These are phyloP conservation scores for Lyophyllum semitale DNA, from an alignment of 768 basidiomycete species.

Conservation along the genomic window DNA sequence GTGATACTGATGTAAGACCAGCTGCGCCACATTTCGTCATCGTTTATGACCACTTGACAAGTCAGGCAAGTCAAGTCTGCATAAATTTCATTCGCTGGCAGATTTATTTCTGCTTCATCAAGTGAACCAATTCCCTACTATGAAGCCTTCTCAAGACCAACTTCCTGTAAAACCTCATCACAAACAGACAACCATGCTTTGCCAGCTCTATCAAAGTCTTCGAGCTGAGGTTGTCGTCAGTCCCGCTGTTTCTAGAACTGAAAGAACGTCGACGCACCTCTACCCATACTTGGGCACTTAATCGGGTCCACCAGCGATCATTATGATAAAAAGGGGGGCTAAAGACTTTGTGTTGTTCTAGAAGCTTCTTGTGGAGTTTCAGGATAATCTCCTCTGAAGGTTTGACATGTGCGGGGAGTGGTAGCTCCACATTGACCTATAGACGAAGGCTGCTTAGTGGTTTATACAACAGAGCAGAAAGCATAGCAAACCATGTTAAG, in stretches of 20 bases:
- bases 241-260: neutral
- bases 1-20: conserved; percentile 16
- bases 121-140: no score
- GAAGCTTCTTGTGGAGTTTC: conserved; percentile 30
- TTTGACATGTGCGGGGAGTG: conserved; percentile 30
- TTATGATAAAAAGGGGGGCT: conserved; percentile 37
- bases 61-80: neutral
- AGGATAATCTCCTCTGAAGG: conserved; percentile 21
- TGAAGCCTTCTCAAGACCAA: conserved; percentile 8
- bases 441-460: neutral
- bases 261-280: conserved; percentile 32
- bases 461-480: neutral
- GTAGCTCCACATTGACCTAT: conserved; percentile 44
- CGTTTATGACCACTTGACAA: no score
- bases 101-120: no score
- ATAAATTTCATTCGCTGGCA: no score
- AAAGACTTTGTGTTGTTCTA: conserved; percentile 36
- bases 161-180: conserved; percentile 31
- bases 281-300: conserved; percentile 48
- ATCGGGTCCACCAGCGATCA: conserved; percentile 47
- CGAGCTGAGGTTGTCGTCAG: conserved; percentile 25
- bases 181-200: conserved; percentile 36
- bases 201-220: conserved; percentile 45
- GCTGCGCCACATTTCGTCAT: conserved; percentile 19
- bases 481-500: conserved; percentile 67